These are phyloP conservation scores for Penicillium canariense DNA, from an alignment of 495 filamentous ascomycete species.

Conservation along the genomic window DNA sequence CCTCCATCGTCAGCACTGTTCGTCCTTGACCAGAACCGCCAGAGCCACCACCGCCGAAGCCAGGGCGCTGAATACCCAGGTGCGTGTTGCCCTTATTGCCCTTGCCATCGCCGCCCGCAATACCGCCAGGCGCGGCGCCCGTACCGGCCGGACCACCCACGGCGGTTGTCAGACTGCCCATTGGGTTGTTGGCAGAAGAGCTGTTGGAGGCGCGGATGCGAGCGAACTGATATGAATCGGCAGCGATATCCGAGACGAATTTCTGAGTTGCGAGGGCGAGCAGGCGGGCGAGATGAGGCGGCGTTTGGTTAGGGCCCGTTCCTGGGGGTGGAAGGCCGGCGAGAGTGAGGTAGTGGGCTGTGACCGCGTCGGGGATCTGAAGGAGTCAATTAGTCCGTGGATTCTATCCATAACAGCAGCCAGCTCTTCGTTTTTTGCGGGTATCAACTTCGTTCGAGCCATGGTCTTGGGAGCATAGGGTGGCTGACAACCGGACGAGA, in stretches of 20 bases:
- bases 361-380: slow-evolving; percentile 96
- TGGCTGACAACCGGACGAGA: not conserved
- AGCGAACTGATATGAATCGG: slow-evolving; percentile 95
- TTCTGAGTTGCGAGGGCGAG: slow-evolving; percentile 96
- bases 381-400: slow-evolving; percentile 17
- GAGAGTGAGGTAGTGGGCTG: slow-evolving; percentile 94
- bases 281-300: slow-evolving; percentile 83
- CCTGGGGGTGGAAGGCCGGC: slow-evolving; percentile 89
- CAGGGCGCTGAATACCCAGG: slow-evolving; percentile 83
- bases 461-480: not conserved
- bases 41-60: slow-evolving; percentile 88
- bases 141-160: slow-evolving; percentile 63
- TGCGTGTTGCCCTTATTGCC: slow-evolving; percentile 61
- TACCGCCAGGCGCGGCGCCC: slow-evolving; percentile 52
- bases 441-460: not conserved
- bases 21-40: slow-evolving; percentile 82
- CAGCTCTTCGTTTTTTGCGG: not conserved
- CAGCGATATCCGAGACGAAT: slow-evolving; percentile 95
- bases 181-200: slow-evolving; percentile 77
- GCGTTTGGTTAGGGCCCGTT: slow-evolving; percentile 74
- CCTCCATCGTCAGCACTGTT: slow-evolving; percentile 97
- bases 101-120: slow-evolving; percentile 54
- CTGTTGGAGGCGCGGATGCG: slow-evolving; percentile 91
- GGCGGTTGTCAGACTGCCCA: slow-evolving; percentile 78
- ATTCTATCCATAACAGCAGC: not conserved